Percentiles rank a stretch among this genome's conserved stretches.
Conservation (phyloP, 495 filamentous ascomycete species). For the Geoglossum glabrum region DNA sequence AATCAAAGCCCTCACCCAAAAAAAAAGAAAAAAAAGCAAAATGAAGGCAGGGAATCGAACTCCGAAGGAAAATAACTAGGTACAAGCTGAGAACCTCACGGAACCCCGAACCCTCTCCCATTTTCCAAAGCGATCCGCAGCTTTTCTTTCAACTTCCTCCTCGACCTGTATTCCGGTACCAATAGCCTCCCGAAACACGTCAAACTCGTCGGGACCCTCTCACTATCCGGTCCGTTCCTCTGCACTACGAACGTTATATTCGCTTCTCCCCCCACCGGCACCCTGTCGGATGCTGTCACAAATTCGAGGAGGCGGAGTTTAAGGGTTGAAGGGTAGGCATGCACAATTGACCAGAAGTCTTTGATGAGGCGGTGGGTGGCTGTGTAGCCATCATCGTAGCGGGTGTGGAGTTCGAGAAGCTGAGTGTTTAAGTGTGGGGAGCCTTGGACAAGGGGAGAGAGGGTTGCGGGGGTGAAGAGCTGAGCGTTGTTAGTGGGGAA, state of each 20-base stretch:
- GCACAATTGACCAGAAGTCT: slow-evolving; percentile 70
- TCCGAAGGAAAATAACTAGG: too few species aligned
- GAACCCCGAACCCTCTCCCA: slow-evolving; percentile 78
- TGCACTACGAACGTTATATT: slow-evolving; percentile 69
- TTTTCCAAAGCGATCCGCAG: slow-evolving; percentile 70
- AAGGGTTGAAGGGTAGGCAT: slow-evolving; percentile 38
- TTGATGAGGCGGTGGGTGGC: slow-evolving; percentile 42
- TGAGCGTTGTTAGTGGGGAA: not conserved
- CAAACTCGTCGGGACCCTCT: slow-evolving; percentile 52
- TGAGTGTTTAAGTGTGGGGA: slow-evolving; percentile 53
- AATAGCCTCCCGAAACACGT: slow-evolving; percentile 82
- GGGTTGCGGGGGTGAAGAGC: slow-evolving; percentile 46
- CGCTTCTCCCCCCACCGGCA: slow-evolving; percentile 65
- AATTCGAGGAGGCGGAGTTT: slow-evolving; percentile 68
- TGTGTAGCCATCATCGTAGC: slow-evolving; percentile 63
- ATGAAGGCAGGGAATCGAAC: too few species aligned
- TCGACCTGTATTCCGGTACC: slow-evolving; percentile 59
- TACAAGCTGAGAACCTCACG: slow-evolving; percentile 13
- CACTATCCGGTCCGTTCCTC: slow-evolving; percentile 36
- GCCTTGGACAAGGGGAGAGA: slow-evolving; percentile 69
- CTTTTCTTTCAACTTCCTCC: slow-evolving; percentile 49
- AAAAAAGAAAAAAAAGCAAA: too few species aligned
- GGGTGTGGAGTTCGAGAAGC: slow-evolving; percentile 43
- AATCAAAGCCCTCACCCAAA: too few species aligned
- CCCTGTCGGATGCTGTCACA: slow-evolving; percentile 77